A percentile compares a stretch with the other conserved stretches of the same genome.
Evolutionary conservation across 441 rosid species (phyloP).

Genomic region (Erodium trifolium): DNA sequence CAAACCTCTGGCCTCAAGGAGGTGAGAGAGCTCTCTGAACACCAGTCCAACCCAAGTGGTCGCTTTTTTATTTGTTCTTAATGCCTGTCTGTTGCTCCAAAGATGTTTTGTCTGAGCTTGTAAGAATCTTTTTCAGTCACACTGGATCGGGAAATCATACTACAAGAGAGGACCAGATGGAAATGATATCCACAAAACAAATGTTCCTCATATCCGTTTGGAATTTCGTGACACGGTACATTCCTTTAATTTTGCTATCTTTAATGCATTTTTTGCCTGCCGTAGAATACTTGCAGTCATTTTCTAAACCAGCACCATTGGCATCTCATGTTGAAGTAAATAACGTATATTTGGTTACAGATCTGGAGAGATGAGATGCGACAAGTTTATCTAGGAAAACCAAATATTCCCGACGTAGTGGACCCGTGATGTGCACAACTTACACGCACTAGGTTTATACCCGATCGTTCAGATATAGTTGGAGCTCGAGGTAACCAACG

Average conservation of each 20-base stretch:
- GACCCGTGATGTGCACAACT: constrained; percentile 33
- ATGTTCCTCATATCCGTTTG: constrained; percentile 93
- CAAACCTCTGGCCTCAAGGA: too few species aligned
- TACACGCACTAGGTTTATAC: background rate
- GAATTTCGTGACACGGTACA: constrained; percentile 86
- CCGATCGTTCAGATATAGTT: background rate
- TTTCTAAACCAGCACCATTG: too few species aligned
- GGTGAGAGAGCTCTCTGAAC: too few species aligned
- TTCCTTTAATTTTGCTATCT: background rate
- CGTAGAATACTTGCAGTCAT: too few species aligned
- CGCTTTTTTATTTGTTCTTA: too few species aligned
- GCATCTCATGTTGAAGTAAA: too few species aligned
- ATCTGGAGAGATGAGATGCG: constrained; percentile 96
- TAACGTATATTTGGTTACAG: constrained; percentile 29
- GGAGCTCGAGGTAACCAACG: background rate
- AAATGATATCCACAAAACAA: constrained; percentile 84
- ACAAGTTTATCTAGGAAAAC: constrained; percentile 68
- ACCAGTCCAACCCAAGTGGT: too few species aligned
- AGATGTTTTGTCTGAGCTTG: background rate
- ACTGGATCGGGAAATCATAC: constrained; percentile 90
- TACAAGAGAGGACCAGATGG: constrained; percentile 95
- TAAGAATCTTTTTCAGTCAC: constrained; percentile 48
- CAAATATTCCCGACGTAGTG: constrained; percentile 45
- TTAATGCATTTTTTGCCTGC: background rate
- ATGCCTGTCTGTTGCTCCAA: background rate